Evolutionary conservation across 2,329 filamentous ascomycete genomes (phyloP).

Genomic region (Pseudocercospora eumusae): DNA sequence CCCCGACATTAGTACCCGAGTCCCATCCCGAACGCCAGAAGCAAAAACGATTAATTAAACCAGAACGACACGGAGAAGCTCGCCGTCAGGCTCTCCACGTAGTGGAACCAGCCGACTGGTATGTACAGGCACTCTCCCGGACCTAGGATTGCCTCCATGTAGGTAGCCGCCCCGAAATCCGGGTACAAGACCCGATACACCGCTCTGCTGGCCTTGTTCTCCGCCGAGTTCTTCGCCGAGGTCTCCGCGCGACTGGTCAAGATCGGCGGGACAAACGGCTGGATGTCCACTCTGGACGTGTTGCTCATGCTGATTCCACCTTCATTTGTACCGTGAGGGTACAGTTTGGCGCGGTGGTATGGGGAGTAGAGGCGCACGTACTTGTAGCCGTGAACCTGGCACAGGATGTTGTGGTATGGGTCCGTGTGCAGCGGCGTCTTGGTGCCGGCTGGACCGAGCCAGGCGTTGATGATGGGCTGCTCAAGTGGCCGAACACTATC

Average conservation of each 20-base stretch:
- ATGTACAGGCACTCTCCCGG: slow-evolving; percentile 87
- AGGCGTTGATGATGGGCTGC: slow-evolving; percentile 78
- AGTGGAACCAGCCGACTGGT: slow-evolving; percentile 97
- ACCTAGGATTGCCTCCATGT: slow-evolving; percentile 74
- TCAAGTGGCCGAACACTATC: slow-evolving; percentile 35
- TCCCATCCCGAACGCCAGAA: background rate
- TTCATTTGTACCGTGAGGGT: slow-evolving; percentile 63
- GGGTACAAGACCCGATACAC: slow-evolving; percentile 44
- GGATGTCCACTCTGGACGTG: slow-evolving; percentile 75
- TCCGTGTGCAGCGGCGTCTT: slow-evolving; percentile 94
- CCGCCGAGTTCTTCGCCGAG: slow-evolving; percentile 32
- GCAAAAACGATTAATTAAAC: slow-evolving; percentile 63
- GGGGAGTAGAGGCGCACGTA: slow-evolving; percentile 89
- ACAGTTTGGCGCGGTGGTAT: slow-evolving; percentile 57
- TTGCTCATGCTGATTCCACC: slow-evolving; percentile 87
- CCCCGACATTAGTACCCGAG: background rate
- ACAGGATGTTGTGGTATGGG: slow-evolving; percentile 88
- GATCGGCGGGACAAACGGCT: slow-evolving; percentile 16
- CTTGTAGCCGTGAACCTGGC: slow-evolving; percentile 85
- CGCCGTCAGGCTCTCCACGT: slow-evolving; percentile 78
- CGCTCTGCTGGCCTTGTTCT: too few relatives aligned
- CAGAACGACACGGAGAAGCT: slow-evolving; percentile 97
- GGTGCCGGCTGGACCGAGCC: slow-evolving; percentile 85
- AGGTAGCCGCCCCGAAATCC: slow-evolving; percentile 61
- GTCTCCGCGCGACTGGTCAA: background rate